Evolutionary conservation across 768 basidiomycete genomes (phyloP), one percentile per base, ranked within the genome.

Genomic region (Boletus huronensis): DNA sequence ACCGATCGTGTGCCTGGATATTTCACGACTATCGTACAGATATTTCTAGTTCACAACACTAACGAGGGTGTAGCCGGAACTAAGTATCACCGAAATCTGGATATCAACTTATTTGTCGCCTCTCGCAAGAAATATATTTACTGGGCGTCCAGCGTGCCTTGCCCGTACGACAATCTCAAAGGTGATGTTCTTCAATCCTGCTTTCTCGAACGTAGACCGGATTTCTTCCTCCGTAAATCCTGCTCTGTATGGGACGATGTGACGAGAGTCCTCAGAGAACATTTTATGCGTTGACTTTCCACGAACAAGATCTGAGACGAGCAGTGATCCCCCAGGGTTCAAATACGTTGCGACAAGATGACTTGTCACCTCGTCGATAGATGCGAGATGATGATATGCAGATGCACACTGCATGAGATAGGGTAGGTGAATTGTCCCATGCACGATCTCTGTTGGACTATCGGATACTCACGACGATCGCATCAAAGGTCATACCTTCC

Each of bases 381-480:
- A 77, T 6, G 69, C 50, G 50, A 88, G 75, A 64, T 88, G 86
- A 58, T 88, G 86, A 62, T 85, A 88, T 2, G 87, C 74, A 26
- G 74, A 70, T 9, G 78, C 74, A 60, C 87, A 90, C 88, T 90
- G 56, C 7, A 4, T 7, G 23, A 45, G 17, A 36, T 6, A 25
- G 3, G 19, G 28, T 28, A 16, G 21, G 7, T 26, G n/a, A 28
- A 21, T 48, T 5, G 5, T 3, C 2, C 10, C 34, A 28, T n/a
- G 54, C 25, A 0, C 11, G 9, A 36, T 23, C 11, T 25, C 21
- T 17, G 17, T 6, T 5, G 25, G 28, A 23, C 28, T 5, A 40
- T 51, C 35, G 7, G n/a, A 47, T 19, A 72, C 87, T 63, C 64
- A 91, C 90, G 7, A 85, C 79, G 53, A 88, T 73, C 38, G 88